phyloP scores from a whole-genome alignment of 306 rosid genomes.

The Delonix regia region DNA sequence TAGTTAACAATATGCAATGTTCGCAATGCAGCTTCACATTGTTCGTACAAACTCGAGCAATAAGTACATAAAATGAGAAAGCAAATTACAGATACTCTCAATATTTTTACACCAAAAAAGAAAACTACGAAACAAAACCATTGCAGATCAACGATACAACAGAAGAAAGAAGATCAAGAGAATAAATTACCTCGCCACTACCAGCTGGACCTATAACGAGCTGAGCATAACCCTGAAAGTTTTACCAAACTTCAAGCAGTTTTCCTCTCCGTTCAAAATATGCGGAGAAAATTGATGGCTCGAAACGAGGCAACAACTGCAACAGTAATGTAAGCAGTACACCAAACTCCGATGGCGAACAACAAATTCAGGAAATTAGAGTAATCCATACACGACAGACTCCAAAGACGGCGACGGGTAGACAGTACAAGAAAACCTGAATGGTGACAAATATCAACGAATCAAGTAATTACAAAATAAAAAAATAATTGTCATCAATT shows the following conservation, averaged over 20 bases:
- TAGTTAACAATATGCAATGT: conserved; percentile 65
- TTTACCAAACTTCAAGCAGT: conserved; percentile 15
- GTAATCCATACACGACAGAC: conserved; percentile 52
- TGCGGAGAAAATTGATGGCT: conserved; percentile 44
- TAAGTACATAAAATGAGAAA: conserved; percentile 64
- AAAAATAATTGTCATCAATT: neutral
- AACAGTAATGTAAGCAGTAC: conserved; percentile 64
- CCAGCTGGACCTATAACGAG: conserved; percentile 78
- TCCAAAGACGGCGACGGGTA: conserved; percentile 6
- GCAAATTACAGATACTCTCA: conserved; percentile 6
- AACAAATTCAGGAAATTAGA: conserved; percentile 49
- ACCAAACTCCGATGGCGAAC: conserved; percentile 64
- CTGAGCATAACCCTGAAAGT: conserved; percentile 62
- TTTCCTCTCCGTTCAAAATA: conserved; percentile 30
- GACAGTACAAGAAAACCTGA: conserved; percentile 49
- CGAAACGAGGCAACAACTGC: conserved; percentile 65
- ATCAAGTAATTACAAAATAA: neutral
- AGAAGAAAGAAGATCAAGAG: neutral
- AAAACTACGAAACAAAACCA: neutral
- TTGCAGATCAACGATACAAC: neutral
- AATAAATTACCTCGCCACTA: conserved; percentile 70
- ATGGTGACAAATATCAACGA: conserved; percentile 15
- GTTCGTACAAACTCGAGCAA: conserved; percentile 74
- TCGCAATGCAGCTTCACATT: conserved; percentile 57
- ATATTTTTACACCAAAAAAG: neutral